Conservation (phyloP, 1,139 yeast genomes). For the Magnusiomyces magnusii region DNA sequence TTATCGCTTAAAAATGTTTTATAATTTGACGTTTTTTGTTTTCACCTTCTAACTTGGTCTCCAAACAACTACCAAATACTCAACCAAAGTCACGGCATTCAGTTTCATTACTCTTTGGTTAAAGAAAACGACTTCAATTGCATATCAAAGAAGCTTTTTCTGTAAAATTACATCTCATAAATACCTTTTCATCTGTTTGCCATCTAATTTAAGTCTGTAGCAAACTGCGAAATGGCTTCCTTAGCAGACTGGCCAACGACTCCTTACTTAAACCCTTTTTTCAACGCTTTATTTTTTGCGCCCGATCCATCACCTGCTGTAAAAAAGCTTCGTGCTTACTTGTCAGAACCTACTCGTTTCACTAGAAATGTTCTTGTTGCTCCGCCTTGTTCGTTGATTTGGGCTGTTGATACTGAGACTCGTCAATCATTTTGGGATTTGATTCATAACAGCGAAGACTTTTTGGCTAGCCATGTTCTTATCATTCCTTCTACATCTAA, state of each 20-base stretch:
- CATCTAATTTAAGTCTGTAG: background rate
- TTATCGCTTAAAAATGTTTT: background rate
- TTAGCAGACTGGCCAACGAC: background rate
- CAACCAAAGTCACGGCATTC: background rate
- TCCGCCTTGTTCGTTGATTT: constrained; percentile 18
- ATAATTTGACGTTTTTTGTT: background rate
- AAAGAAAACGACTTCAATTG: no score
- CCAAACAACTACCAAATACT: background rate
- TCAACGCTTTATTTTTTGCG: constrained; percentile 11
- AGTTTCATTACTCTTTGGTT: no score
- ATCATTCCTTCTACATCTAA: constrained; percentile 35
- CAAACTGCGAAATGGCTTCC: constrained; percentile 1
- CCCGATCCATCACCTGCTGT: constrained; percentile 14
- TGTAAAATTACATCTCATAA: no score
- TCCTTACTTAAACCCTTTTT: constrained; percentile 11
- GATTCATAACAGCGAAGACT: constrained; percentile 54
- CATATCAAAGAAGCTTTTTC: no score
- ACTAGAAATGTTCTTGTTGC: constrained; percentile 10
- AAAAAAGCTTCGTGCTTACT: constrained; percentile 7
- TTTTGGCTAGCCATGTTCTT: constrained; percentile 62
- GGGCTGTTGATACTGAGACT: constrained; percentile 46
- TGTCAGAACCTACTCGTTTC: constrained; percentile 13
- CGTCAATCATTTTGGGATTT: constrained; percentile 44
- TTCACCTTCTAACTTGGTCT: background rate
- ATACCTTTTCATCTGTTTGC: background rate